Evolutionary conservation across 2,329 filamentous ascomycete genomes (phyloP).

Genomic region (Metarhizium rileyi): DNA sequence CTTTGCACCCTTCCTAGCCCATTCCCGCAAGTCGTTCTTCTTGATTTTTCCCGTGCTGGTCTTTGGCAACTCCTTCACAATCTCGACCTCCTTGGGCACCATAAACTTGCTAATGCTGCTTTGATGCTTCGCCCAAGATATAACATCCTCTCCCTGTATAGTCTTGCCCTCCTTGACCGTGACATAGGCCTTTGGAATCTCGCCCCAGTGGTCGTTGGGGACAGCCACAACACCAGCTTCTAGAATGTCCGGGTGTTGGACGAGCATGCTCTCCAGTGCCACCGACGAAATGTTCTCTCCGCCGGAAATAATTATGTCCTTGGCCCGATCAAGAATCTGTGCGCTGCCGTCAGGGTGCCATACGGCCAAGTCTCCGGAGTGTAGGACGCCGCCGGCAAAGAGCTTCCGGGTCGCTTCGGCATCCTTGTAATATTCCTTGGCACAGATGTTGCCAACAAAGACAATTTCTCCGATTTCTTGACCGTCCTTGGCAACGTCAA

Average conservation of each 20-base stretch:
- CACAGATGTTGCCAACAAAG: slow-evolving; percentile 85
- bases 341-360: slow-evolving; percentile 86
- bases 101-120: slow-evolving; percentile 85
- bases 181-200: slow-evolving; percentile 88
- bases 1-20: slow-evolving; percentile 43
- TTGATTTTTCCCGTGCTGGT: slow-evolving; percentile 94
- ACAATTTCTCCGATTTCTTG: slow-evolving; percentile 53
- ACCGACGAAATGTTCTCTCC: slow-evolving; percentile 97
- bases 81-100: slow-evolving; percentile 63
- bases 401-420: slow-evolving; percentile 74
- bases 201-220: slow-evolving; percentile 84
- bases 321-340: slow-evolving; percentile 86
- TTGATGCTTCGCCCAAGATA: slow-evolving; percentile 75
- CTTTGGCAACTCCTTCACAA: slow-evolving; percentile 86
- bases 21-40: slow-evolving; percentile 86
- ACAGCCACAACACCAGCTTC: slow-evolving; percentile 89
- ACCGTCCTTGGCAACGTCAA: slow-evolving; percentile 39
- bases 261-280: slow-evolving; percentile 81
- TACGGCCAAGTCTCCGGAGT: slow-evolving; percentile 87
- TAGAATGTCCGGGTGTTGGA: slow-evolving; percentile 77
- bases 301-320: slow-evolving; percentile 97
- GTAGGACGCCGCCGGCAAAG: slow-evolving; percentile 76
- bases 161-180: slow-evolving; percentile 62
- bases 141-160: slow-evolving; percentile 49
- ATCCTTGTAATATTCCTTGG: slow-evolving; percentile 88